Base-by-base conservation (phyloP, 163 green algal species). In the Trebouxiophyceae sp. region DNA sequence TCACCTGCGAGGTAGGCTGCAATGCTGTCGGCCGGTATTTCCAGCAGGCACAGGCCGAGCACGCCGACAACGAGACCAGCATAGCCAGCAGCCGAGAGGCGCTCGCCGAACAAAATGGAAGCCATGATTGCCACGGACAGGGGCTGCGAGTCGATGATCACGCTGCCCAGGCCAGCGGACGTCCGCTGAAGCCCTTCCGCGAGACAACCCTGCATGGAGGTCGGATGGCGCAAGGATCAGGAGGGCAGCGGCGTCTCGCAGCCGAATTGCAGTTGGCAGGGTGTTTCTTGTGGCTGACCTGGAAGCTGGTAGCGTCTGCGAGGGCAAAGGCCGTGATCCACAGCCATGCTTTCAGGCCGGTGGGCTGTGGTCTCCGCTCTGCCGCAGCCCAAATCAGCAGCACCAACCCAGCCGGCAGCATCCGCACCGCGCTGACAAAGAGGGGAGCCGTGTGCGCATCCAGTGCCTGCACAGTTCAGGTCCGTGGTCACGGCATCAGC, bases 71-170 rank as follows among this genome's bases (percentile, higher is more conserved):
- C 62, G 31, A 96, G 66, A 0, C 87, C 88, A 6, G 58, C 47
- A 26, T 76, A 63, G 54, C 76, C 70, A 63, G 68, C 31, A 1
- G 44, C 29, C 19, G 71, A 66, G 22, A 93, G 69, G 1, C 28
- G 54, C 77, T 96, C 89, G 4, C 87, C 87, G 69, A 95, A 93
- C 23, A 96, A 72, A 33, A 93, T 28, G 0, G 90, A 71, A 0
- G 89, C 87, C 27, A 96, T 79, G 12, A 94, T 27, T 2, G 90
- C 89, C n/a, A 96, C 89, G 1, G 80, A 86, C 5, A 96, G 75
- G 0, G 91, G 93, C 81, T 99, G 93, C 2, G 86, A 96, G 81
- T 99, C 93, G 63, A 99, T 99, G 76, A 99, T 98, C 29, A 99
- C 88, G 60, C 73, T 91, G 59, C 93, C 93, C 31, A 99, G 77